A percentile compares a stretch with the other conserved stretches of the same genome.
phyloP scores from a whole-genome alignment of 2,329 filamentous ascomycete genomes.

The Beauveria medogensis region DNA sequence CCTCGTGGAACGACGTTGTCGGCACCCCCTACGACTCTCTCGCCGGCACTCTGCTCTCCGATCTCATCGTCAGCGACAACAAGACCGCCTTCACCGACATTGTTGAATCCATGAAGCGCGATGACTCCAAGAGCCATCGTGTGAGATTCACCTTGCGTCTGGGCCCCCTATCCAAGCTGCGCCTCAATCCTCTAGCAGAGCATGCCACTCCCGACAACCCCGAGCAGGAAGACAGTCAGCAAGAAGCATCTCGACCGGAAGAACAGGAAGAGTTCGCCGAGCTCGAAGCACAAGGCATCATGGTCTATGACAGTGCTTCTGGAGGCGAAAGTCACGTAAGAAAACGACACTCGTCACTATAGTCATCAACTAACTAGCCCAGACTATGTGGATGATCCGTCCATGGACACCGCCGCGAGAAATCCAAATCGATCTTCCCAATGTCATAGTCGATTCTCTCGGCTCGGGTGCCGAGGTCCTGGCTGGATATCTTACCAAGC shows the following conservation, averaged over 20 bases:
- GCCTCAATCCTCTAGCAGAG: constrained; percentile 34
- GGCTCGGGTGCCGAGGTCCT: constrained; percentile 92
- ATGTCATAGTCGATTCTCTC: constrained; percentile 82
- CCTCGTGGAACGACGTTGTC: constrained; percentile 90
- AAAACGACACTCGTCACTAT: constrained; percentile 15
- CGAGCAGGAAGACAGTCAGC: constrained; percentile 31
- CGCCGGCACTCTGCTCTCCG: constrained; percentile 67
- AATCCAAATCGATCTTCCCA: constrained; percentile 90
- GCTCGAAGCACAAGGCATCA: constrained; percentile 93
- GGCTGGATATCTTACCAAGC: constrained; percentile 81
- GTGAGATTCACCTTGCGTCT: constrained; percentile 70
- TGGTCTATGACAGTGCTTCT: constrained; percentile 87
- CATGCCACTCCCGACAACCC: constrained; percentile 31
- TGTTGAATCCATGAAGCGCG: constrained; percentile 80
- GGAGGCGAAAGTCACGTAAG: constrained; percentile 86
- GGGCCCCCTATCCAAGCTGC: constrained; percentile 60
- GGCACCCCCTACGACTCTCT: constrained; percentile 68
- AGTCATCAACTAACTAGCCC: constrained; percentile 17
- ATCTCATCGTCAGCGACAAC: constrained; percentile 71
- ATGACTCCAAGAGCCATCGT: constrained; percentile 88
- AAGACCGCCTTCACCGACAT: constrained; percentile 73
- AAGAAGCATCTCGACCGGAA: neutral
- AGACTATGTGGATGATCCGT: constrained; percentile 99
- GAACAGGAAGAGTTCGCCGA: constrained; percentile 46
- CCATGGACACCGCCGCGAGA: constrained; percentile 82